phyloP scores from a whole-genome alignment of 1,139 yeast genomes.

The Candida pseudocylindracea region DNA sequence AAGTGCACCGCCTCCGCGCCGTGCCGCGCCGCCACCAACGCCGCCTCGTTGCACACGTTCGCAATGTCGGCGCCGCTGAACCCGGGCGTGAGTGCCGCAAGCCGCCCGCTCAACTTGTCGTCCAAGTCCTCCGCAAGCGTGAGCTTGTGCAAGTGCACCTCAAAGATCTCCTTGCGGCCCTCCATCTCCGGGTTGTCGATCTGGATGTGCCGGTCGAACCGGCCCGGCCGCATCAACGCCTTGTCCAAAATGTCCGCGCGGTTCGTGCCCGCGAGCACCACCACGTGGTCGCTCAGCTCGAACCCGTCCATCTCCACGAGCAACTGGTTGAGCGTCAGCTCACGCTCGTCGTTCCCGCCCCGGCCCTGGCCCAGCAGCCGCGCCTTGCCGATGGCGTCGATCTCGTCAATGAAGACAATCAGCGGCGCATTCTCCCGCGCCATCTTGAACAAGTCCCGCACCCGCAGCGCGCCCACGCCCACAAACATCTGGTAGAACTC shows the following conservation, averaged over 20 bases:
- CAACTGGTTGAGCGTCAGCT: slow-evolving; percentile 56
- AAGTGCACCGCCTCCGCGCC: slow-evolving; percentile 31
- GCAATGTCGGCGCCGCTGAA: slow-evolving; percentile 79
- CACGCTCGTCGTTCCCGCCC: slow-evolving; percentile 63
- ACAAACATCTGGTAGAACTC: slow-evolving; percentile 72
- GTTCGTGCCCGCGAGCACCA: slow-evolving; percentile 67
- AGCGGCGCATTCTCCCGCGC: slow-evolving; percentile 71
- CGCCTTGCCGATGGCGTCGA: slow-evolving; percentile 70
- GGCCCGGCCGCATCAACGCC: slow-evolving; percentile 64
- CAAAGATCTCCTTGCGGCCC: slow-evolving; percentile 57
- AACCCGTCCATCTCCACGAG: slow-evolving; percentile 79
- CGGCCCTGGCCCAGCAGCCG: slow-evolving; percentile 29
- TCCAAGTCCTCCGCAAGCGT: slow-evolving; percentile 22
- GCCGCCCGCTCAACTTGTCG: slow-evolving; percentile 42
- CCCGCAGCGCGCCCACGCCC: slow-evolving; percentile 70
- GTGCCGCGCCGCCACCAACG: slow-evolving; percentile 56
- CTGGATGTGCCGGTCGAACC: slow-evolving; percentile 60
- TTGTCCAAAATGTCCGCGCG: slow-evolving; percentile 61
- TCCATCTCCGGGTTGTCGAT: slow-evolving; percentile 60
- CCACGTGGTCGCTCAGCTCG: slow-evolving; percentile 51
- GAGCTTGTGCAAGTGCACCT: slow-evolving; percentile 42
- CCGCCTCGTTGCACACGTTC: slow-evolving; percentile 68
- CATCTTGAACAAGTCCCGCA: slow-evolving; percentile 57
- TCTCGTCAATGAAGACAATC: slow-evolving; percentile 62
- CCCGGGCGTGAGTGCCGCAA: slow-evolving; percentile 67